These are phyloP conservation scores for Breynia disticha DNA, from an alignment of 441 rosid species.

Conservation along the genomic window DNA sequence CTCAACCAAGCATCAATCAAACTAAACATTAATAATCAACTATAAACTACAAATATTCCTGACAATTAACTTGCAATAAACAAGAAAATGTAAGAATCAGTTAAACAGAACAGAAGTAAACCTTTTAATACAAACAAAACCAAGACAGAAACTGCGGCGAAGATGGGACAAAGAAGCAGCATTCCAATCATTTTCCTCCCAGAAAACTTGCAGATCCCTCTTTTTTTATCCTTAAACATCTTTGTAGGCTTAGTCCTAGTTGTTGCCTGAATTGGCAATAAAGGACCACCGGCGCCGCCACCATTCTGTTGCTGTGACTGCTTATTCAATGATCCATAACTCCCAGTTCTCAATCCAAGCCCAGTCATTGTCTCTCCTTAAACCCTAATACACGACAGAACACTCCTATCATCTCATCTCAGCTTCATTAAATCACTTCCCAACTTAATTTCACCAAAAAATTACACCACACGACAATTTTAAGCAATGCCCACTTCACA, in stretches of 20 bases:
- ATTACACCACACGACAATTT: no score
- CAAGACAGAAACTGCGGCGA: slow-evolving; percentile 72
- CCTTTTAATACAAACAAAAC: slow-evolving; percentile 85
- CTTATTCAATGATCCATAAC: slow-evolving; percentile 87
- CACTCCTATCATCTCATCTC: slow-evolving; percentile 43
- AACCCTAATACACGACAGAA: slow-evolving; percentile 17
- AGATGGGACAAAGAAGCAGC: slow-evolving; percentile 71
- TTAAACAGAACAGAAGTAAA: slow-evolving; percentile 18
- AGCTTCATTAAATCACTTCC: slow-evolving; percentile 1
- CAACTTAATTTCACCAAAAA: no score
- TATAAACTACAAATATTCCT: not conserved
- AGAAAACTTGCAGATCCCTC: slow-evolving; percentile 79
- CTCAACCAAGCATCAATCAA: slow-evolving; percentile 1
- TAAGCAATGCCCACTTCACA: slow-evolving; percentile 14
- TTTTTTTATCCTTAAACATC: slow-evolving; percentile 79
- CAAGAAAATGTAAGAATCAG: not conserved
- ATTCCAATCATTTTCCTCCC: slow-evolving; percentile 91
- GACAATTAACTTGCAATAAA: not conserved
- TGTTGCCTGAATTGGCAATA: slow-evolving; percentile 43
- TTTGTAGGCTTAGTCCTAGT: slow-evolving; percentile 58
- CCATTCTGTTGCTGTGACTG: slow-evolving; percentile 44
- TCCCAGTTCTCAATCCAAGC: slow-evolving; percentile 84
- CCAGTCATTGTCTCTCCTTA: slow-evolving; percentile 46
- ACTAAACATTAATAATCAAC: not conserved
- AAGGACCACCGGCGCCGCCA: slow-evolving; percentile 10